A percentile compares a stretch with the other conserved stretches of the same genome.
Evolutionary conservation across 108 stramenopile species (phyloP).

Genomic region (Nitzschia inconspicua): DNA sequence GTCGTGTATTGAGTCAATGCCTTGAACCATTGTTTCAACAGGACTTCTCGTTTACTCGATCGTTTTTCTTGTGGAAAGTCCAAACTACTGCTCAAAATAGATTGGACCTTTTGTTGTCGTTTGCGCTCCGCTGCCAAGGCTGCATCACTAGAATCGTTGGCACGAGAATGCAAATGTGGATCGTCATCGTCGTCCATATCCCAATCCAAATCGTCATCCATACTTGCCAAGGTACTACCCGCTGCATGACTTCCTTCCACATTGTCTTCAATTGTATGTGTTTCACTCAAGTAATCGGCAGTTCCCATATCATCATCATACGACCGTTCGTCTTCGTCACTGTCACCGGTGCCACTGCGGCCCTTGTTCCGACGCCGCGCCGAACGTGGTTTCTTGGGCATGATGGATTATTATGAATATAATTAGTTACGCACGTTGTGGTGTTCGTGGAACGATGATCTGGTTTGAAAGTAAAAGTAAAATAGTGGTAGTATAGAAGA

Average conservation of each 20-base stretch:
- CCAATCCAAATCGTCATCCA: conserved; percentile 7
- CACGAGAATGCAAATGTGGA: background rate
- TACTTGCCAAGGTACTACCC: background rate
- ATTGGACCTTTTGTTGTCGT: conserved; percentile 26
- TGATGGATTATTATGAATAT: background rate
- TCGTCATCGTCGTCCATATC: conserved; percentile 40
- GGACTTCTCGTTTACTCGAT: conserved; percentile 56
- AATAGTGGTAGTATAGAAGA: background rate
- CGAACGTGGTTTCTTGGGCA: conserved; percentile 2
- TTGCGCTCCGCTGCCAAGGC: conserved; percentile 7
- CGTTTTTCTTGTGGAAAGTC: conserved; percentile 59
- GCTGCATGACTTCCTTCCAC: background rate
- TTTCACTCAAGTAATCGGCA: conserved; percentile 41
- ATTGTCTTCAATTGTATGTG: conserved; percentile 42
- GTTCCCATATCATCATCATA: conserved; percentile 14
- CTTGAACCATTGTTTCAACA: conserved; percentile 49
- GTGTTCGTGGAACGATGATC: background rate
- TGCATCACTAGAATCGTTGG: background rate
- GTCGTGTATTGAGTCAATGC: conserved; percentile 64
- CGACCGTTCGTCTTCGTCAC: conserved; percentile 10
- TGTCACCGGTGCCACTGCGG: background rate
- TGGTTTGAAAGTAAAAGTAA: background rate
- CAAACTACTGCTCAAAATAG: conserved; percentile 10
- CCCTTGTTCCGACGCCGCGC: background rate
- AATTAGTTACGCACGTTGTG: too few relatives aligned